A percentile compares a stretch with the other conserved stretches of the same genome.
Conservation (phyloP, 2,329 filamentous ascomycete genomes). For the Aspergillus sojae region DNA sequence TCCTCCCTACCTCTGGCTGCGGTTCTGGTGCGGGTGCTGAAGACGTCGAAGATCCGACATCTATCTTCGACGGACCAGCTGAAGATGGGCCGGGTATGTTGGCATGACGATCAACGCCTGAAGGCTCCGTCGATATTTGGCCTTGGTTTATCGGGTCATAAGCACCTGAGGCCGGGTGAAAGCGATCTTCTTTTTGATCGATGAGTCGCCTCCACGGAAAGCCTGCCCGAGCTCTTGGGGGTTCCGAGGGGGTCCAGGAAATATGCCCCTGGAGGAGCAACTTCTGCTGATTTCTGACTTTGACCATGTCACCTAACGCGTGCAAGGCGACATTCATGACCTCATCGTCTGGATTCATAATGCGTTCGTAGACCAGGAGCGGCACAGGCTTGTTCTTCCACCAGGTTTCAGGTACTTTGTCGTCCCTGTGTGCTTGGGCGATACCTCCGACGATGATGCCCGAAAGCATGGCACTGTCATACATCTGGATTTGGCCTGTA, state of each 20-base stretch:
- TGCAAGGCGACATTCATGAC: conserved; percentile 20
- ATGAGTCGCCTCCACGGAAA: conserved; percentile 14
- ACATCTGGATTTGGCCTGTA: conserved; percentile 27
- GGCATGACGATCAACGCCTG: background rate
- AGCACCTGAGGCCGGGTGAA: background rate
- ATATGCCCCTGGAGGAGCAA: conserved; percentile 12
- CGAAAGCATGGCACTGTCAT: conserved; percentile 31
- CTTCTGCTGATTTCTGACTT: background rate
- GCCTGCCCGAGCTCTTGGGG: background rate
- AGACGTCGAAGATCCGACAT: background rate
- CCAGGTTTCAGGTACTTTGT: conserved; percentile 30
- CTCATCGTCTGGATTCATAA: conserved; percentile 28
- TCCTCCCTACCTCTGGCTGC: background rate
- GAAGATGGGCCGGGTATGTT: background rate
- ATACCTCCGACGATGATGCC: conserved; percentile 34
- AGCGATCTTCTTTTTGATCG: conserved; percentile 6
- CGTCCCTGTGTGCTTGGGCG: conserved; percentile 10
- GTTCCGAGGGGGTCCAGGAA: conserved; percentile 9
- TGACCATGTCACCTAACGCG: conserved; percentile 18
- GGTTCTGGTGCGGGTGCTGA: background rate
- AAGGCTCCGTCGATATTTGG: background rate
- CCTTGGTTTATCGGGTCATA: background rate
- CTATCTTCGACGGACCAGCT: background rate
- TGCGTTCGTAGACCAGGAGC: conserved; percentile 39
- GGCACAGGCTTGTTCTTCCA: conserved; percentile 26